Conservation (phyloP, 805 yeast genomes). For the Candida michaelii region DNA sequence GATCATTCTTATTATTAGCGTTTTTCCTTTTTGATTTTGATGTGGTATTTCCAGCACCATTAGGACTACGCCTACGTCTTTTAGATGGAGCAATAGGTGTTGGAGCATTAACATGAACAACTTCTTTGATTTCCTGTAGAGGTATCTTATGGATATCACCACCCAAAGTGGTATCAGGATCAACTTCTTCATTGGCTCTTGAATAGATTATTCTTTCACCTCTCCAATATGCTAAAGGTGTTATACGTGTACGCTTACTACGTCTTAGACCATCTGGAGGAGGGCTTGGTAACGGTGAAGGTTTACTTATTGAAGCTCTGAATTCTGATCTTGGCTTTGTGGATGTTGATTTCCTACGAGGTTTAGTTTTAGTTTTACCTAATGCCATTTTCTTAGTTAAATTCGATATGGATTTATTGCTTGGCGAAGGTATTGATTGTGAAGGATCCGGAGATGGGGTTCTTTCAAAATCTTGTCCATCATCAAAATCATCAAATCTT, state of each 20-base stretch:
- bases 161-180: conserved; percentile 43
- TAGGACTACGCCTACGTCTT: neutral
- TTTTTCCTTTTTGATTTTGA: conserved; percentile 7
- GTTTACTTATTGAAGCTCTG: conserved; percentile 15
- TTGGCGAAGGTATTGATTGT: conserved; percentile 9
- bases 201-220: conserved; percentile 71
- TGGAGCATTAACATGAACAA: conserved; percentile 49
- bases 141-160: conserved; percentile 38
- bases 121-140: conserved; percentile 57
- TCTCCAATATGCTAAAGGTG: conserved; percentile 82
- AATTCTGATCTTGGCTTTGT: neutral
- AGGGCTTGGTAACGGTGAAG: conserved; percentile 44
- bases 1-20: conserved; percentile 9
- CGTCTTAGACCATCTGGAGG: conserved; percentile 55
- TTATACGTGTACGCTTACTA: conserved; percentile 63
- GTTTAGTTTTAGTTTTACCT: conserved; percentile 15
- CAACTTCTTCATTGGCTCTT: conserved; percentile 28
- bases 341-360: neutral
- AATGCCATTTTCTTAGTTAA: conserved; percentile 36
- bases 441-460: conserved; percentile 3
- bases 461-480: neutral
- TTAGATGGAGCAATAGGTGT: neutral
- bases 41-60: neutral
- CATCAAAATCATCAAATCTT: conserved; percentile 4
- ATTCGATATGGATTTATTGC: conserved; percentile 14